Evolutionary conservation across 306 rosid genomes (phyloP).

Genomic region (Castanea sativa): DNA sequence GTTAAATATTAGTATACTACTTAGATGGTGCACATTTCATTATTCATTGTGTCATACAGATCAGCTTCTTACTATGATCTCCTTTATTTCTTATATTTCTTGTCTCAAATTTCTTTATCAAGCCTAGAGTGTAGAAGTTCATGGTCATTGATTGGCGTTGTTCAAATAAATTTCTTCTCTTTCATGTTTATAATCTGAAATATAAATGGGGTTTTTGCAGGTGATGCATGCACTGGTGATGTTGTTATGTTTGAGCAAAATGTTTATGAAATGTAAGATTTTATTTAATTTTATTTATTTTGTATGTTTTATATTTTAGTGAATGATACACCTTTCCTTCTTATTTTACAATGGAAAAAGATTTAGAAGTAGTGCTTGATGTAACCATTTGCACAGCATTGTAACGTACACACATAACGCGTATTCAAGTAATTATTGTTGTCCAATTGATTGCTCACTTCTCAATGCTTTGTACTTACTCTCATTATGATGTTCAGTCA

Average conservation of each 20-base stretch:
- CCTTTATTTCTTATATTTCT: neutral
- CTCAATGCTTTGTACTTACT: neutral
- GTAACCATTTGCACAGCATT: neutral
- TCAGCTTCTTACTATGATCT: neutral
- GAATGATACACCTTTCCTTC: slow-evolving; percentile 1
- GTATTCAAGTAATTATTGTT: neutral
- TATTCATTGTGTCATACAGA: neutral
- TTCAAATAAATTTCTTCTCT: neutral
- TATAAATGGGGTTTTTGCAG: slow-evolving; percentile 41
- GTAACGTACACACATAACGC: neutral
- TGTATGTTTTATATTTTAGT: neutral
- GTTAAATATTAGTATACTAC: neutral
- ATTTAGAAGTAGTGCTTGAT: neutral
- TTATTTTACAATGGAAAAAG: neutral
- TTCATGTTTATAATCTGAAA: slow-evolving; percentile 13
- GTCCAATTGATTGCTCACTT: neutral
- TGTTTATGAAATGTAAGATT: slow-evolving; percentile 77
- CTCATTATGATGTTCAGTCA: neutral
- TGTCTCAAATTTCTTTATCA: neutral
- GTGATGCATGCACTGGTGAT: slow-evolving; percentile 93
- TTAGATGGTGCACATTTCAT: neutral
- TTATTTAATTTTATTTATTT: neutral
- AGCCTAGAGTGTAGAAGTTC: neutral
- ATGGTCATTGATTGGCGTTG: neutral
- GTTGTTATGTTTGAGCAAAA: slow-evolving; percentile 89